Evolutionary conservation across 768 basidiomycete species (phyloP).

Genomic region (Rhizopogon vinicolor): DNA sequence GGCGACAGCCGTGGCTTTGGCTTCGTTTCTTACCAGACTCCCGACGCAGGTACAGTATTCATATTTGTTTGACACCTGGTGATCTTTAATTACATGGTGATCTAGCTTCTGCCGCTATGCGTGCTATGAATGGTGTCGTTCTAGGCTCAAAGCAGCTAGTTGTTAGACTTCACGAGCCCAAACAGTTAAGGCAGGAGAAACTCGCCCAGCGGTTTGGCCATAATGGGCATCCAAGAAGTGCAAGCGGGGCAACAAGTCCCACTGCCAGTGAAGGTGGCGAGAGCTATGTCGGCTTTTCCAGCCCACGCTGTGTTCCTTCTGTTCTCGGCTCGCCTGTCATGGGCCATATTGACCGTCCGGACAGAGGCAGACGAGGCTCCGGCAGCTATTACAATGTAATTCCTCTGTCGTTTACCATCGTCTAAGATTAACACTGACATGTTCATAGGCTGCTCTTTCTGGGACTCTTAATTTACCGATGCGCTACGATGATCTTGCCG

Average conservation of each 20-base stretch:
- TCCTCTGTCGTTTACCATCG: not conserved
- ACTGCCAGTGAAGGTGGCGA: constrained; percentile 80
- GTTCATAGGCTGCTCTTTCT: constrained; percentile 65
- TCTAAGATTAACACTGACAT: constrained; percentile 2
- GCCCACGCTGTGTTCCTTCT: constrained; percentile 54
- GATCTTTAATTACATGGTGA: not conserved
- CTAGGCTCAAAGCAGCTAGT: constrained; percentile 76
- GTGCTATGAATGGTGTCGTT: constrained; percentile 72
- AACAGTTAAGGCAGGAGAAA: constrained; percentile 87
- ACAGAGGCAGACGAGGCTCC: constrained; percentile 71
- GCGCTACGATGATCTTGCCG: constrained; percentile 82
- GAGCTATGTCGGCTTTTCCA: constrained; percentile 67
- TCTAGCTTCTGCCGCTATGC: constrained; percentile 68
- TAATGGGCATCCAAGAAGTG: constrained; percentile 75
- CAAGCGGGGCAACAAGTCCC: constrained; percentile 83
- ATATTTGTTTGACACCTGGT: not conserved
- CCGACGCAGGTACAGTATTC: constrained; percentile 62
- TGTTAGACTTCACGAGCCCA: constrained; percentile 87
- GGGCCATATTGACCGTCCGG: constrained; percentile 48
- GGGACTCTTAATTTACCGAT: constrained; percentile 79
- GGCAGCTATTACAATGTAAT: constrained; percentile 84
- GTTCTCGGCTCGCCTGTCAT: constrained; percentile 54
- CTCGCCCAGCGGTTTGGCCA: constrained; percentile 77
- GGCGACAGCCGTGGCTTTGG: constrained; percentile 87
- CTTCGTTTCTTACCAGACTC: constrained; percentile 83